phyloP scores from a whole-genome alignment of 1,284 basidiomycete genomes.

The Phaffia rhodozyma region DNA sequence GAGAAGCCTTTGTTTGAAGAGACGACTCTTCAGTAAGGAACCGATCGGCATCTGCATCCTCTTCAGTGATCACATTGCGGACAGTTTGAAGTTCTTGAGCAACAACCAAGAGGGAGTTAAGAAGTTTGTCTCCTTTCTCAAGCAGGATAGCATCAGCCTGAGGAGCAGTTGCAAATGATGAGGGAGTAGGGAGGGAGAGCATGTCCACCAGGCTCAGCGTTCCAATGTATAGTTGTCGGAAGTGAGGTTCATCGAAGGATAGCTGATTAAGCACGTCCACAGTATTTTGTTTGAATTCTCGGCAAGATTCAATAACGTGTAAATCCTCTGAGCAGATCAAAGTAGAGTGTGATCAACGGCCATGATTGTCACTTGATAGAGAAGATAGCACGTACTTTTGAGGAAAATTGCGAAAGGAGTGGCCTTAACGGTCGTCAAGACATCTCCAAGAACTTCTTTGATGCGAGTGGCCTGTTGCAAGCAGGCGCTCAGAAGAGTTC shows the following conservation, averaged over 20 bases:
- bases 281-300: not conserved
- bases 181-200: not conserved
- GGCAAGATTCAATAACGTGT: conserved; percentile 1
- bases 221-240: conserved; percentile 43
- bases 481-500: not conserved
- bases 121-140: conserved; percentile 36
- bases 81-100: conserved; percentile 47
- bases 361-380: not conserved
- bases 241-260: conserved; percentile 30
- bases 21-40: conserved; percentile 26
- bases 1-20: conserved; percentile 21
- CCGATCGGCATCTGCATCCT: conserved; percentile 21
- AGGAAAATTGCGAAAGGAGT: conserved; percentile 2
- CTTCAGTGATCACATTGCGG: not conserved
- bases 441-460: not conserved
- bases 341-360: not conserved
- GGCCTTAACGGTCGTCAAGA: not conserved
- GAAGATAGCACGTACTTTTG: not conserved
- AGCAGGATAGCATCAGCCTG: conserved; percentile 21
- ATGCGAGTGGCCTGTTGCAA: too few species aligned
- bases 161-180: conserved; percentile 16
- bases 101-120: conserved; percentile 52
- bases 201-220: conserved; percentile 41
- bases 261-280: conserved; percentile 1
- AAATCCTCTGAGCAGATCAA: not conserved